Evolutionary conservation across 805 yeast genomes (phyloP).

Genomic region (Lipomyces lipofer): DNA sequence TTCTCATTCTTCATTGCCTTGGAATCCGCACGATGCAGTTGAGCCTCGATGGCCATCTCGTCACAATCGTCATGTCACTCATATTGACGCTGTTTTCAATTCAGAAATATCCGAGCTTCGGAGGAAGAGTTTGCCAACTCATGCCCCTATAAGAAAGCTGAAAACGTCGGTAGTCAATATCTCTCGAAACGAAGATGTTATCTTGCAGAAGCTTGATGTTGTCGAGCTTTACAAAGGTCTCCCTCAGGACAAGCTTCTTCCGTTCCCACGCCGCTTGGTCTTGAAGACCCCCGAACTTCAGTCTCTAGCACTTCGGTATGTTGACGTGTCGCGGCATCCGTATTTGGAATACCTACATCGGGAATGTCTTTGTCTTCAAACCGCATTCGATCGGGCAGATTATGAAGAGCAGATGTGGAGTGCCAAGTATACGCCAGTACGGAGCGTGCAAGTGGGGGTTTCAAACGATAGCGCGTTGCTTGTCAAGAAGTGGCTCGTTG

Average conservation of each 20-base stretch:
- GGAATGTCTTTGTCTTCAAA: constrained; percentile 1
- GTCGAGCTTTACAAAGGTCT: not conserved
- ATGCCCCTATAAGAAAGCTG: not conserved
- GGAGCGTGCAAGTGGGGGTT: constrained; percentile 49
- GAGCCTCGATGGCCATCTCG: constrained; percentile 11
- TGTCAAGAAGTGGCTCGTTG: constrained; percentile 65
- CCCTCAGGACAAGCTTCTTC: not conserved
- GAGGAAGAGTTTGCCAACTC: not conserved
- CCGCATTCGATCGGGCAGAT: constrained; percentile 35
- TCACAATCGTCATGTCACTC: constrained; percentile 10
- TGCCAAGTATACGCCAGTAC: constrained; percentile 33
- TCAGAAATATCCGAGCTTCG: not conserved
- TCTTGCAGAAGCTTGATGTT: not conserved
- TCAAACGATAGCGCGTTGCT: constrained; percentile 38
- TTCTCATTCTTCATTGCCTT: not conserved
- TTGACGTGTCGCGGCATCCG: constrained; percentile 12
- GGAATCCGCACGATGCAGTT: not conserved
- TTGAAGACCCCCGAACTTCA: constrained; percentile 2
- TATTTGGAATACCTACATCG: constrained; percentile 16
- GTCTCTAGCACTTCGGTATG: constrained; percentile 2
- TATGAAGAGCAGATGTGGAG: constrained; percentile 37
- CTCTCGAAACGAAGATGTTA: not conserved
- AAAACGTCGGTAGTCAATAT: not conserved
- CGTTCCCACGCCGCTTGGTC: constrained; percentile 13
- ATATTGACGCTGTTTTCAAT: not conserved